Base-by-base conservation (phyloP, 208 protist species). In the Acanthamoeba royreba region DNA sequence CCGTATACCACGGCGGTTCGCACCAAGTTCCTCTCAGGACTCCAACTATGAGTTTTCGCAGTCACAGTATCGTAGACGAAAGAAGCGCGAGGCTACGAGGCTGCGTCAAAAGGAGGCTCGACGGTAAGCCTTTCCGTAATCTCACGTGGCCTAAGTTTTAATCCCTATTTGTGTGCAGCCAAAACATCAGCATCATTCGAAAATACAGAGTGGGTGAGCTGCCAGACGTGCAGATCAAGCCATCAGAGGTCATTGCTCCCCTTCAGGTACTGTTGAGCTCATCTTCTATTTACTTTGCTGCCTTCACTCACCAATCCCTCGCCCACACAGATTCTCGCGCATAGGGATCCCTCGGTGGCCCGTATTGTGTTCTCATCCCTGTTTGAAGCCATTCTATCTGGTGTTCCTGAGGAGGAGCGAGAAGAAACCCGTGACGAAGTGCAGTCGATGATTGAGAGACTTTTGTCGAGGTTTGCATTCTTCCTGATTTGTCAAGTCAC, bases 161-260 rank as follows among this genome's bases (percentile, higher is more conserved):
- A 38, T 45, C 8, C 4, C 19, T 1, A n/a, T 28, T 0, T 35
- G 33, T 33, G 13, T 31, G 15, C 35, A 94, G 40, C 47, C 85
- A 85, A 28, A 43, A 72, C 28, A 85, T 87, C 47, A 52, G 45
- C 5, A 79, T 97, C 28, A 97, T 95, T 79, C 87, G 94, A 19
- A 86, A 33, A 22, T 97, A 98, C 94, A 45, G 93, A 9, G 95
- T 94, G n/a, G 98, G 97, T 61, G 97, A 98, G 55, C 40, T 98
- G 49, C 97, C 97, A 25, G 98, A 98, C 58, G 96, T 98, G 61
- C 96, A 98, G 90, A 96, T 98, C 52, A 94, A 97, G 81, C 89
- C 95, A 0, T 91, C 96, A 38, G 97, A 97, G 22, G 95, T 98
- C 22, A 89, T 99, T 15, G 87, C 90, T 33, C 98, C 98, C 8